Percentiles rank a stretch among this genome's conserved stretches.
phyloP scores from a whole-genome alignment of 352 stramenopile species.

The Thalassiosira hispida region DNA sequence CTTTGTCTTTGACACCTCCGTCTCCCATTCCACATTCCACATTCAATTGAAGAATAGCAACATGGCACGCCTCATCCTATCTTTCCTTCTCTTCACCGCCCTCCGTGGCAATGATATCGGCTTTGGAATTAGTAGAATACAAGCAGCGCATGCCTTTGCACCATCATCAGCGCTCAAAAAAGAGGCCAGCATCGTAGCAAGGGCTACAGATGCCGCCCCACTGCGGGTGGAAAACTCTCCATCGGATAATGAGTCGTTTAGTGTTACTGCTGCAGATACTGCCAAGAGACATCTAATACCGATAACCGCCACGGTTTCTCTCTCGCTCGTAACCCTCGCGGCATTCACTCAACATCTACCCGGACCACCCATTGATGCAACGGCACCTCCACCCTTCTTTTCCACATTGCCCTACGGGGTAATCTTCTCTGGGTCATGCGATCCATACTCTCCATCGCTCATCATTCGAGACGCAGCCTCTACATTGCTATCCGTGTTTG shows the following conservation, averaged over 20 bases:
- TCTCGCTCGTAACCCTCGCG: conserved; percentile 30
- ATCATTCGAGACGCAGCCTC: conserved; percentile 58
- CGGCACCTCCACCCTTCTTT: conserved; percentile 27
- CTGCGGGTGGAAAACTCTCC: neutral
- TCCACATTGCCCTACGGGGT: conserved; percentile 35
- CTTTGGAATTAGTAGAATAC: neutral
- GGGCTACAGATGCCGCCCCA: neutral
- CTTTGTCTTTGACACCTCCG: too few species aligned
- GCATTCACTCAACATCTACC: conserved; percentile 34
- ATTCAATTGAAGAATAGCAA: too few species aligned
- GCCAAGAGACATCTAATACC: conserved; percentile 19
- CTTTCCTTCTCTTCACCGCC: conserved; percentile 1
- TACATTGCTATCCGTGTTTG: conserved; percentile 45
- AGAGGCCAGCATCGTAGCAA: neutral
- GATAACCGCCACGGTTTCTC: neutral
- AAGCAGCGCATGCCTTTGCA: neutral
- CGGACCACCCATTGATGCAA: conserved; percentile 41
- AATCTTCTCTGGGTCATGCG: conserved; percentile 31
- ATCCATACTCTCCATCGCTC: conserved; percentile 36
- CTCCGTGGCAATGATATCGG: too few species aligned
- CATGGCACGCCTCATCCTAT: conserved; percentile 3
- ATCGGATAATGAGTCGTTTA: neutral
- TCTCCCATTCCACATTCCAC: too few species aligned
- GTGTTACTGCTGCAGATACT: neutral
- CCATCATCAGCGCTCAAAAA: neutral